Conservation (phyloP, 1,284 basidiomycete genomes). For the Mycena citricolor region DNA sequence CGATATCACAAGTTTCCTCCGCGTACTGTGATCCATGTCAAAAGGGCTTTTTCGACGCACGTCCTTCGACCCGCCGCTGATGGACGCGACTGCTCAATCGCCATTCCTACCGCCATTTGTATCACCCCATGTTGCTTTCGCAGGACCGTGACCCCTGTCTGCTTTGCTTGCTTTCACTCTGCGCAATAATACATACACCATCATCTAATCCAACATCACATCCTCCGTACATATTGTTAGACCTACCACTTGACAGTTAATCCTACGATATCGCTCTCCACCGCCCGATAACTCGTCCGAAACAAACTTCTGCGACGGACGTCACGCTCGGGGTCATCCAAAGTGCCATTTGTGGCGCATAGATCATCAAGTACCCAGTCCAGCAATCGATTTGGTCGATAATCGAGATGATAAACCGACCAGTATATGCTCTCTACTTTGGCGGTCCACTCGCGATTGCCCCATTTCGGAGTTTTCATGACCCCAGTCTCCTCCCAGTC, state of each 20-base stretch:
- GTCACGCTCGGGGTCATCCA: slow-evolving; percentile 21
- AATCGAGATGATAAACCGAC: slow-evolving; percentile 32
- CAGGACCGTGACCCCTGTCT: too few species aligned
- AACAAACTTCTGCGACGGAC: slow-evolving; percentile 48
- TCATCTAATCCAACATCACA: neutral
- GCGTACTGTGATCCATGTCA: slow-evolving; percentile 65
- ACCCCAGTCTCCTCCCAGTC: slow-evolving; percentile 57
- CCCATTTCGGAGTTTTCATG: slow-evolving; percentile 55
- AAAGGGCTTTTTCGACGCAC: slow-evolving; percentile 54
- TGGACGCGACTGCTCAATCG: slow-evolving; percentile 22
- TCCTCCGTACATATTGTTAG: neutral
- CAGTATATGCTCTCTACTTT: slow-evolving; percentile 81
- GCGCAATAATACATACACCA: slow-evolving; percentile 6
- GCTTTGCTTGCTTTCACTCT: slow-evolving; percentile 15
- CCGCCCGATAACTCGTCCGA: slow-evolving; percentile 82
- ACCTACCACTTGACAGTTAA: slow-evolving; percentile 81
- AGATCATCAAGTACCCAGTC: slow-evolving; percentile 42
- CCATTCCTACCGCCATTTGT: slow-evolving; percentile 15
- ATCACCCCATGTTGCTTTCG: slow-evolving; percentile 16
- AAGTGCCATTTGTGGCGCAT: slow-evolving; percentile 23
- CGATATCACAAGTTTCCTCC: slow-evolving; percentile 46
- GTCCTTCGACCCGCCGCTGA: slow-evolving; percentile 36
- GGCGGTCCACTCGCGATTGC: slow-evolving; percentile 75
- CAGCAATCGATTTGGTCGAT: slow-evolving; percentile 44
- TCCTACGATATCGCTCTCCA: slow-evolving; percentile 84